Evolutionary conservation across 805 yeast genomes (phyloP).

Genomic region (Saccharomycodes ludwigii): DNA sequence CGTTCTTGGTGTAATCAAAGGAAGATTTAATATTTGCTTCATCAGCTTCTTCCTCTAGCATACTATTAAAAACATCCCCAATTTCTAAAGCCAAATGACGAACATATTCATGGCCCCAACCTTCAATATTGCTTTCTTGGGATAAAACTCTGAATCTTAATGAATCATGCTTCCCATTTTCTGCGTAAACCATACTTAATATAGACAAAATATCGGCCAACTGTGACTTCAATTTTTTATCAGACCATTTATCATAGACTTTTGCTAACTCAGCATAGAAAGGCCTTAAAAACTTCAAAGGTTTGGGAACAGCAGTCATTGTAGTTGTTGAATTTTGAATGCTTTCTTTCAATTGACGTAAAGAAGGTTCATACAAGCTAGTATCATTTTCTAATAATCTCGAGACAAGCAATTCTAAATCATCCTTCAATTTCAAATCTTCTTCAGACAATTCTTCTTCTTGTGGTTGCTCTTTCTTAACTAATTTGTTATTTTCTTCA

Average conservation of each 20-base stretch:
- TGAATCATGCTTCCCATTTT: constrained; percentile 66
- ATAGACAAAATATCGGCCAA: constrained; percentile 88
- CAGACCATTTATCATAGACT: constrained; percentile 55
- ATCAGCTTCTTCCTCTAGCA: constrained; percentile 26
- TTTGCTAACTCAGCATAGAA: constrained; percentile 59
- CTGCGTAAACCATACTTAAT: constrained; percentile 87
- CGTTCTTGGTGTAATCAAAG: constrained; percentile 22
- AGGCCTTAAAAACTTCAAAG: constrained; percentile 88
- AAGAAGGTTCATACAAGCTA: constrained; percentile 41
- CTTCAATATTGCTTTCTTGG: constrained; percentile 44
- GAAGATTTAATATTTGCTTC: constrained; percentile 1
- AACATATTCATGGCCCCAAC: constrained; percentile 97
- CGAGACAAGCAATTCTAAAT: constrained; percentile 79
- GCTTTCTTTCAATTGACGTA: constrained; percentile 57
- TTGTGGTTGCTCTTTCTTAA: constrained; percentile 22
- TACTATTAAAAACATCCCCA: constrained; percentile 70
- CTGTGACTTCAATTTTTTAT: constrained; percentile 33
- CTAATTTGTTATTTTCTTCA: constrained; percentile 12
- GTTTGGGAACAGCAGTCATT: constrained; percentile 99
- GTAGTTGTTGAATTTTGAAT: constrained; percentile 92
- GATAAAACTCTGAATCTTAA: constrained; percentile 66
- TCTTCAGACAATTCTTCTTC: constrained; percentile 91
- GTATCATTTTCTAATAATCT: constrained; percentile 45
- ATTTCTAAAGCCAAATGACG: constrained; percentile 93
- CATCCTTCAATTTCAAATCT: constrained; percentile 76